phyloP scores from a whole-genome alignment of 306 rosid species.

The Vicia sativa region DNA sequence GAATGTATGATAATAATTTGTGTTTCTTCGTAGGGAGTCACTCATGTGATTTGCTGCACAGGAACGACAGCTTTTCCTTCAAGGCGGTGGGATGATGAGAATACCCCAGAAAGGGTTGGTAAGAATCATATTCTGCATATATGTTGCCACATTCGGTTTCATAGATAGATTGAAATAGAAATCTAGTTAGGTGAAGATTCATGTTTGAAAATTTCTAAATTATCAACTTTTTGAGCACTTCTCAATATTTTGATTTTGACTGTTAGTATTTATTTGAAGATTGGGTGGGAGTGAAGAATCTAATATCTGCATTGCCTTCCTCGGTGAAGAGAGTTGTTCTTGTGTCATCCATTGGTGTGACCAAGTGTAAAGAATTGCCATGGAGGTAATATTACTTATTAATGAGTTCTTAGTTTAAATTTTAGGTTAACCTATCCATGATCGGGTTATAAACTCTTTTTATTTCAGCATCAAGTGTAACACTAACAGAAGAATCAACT shows the following conservation, averaged over 20 bases:
- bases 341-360: slow-evolving; percentile 95
- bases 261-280: slow-evolving; percentile 53
- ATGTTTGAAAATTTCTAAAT: neutral
- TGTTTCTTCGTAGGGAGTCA: slow-evolving; percentile 69
- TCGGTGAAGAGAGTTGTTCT: slow-evolving; percentile 85
- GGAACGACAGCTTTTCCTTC: slow-evolving; percentile 99
- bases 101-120: slow-evolving; percentile 94
- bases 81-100: slow-evolving; percentile 84
- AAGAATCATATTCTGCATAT: slow-evolving; percentile 38
- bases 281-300: slow-evolving; percentile 95
- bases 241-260: slow-evolving; percentile 35
- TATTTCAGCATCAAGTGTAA: neutral
- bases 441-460: neutral
- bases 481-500: neutral
- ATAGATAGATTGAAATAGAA: slow-evolving; percentile 32
- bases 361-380: slow-evolving; percentile 86
- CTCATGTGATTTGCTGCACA: slow-evolving; percentile 94
- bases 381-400: slow-evolving; percentile 71
- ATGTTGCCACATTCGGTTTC: slow-evolving; percentile 12
- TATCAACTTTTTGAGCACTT: slow-evolving; percentile 2
- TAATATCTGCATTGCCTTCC: slow-evolving; percentile 74
- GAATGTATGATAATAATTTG: slow-evolving; percentile 22
- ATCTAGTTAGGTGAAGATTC: neutral
- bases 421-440: neutral
- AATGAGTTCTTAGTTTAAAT: slow-evolving; percentile 15